Evolutionary conservation across 139 green algal genomes (phyloP).

Genomic region (Trebouxia sp.): DNA sequence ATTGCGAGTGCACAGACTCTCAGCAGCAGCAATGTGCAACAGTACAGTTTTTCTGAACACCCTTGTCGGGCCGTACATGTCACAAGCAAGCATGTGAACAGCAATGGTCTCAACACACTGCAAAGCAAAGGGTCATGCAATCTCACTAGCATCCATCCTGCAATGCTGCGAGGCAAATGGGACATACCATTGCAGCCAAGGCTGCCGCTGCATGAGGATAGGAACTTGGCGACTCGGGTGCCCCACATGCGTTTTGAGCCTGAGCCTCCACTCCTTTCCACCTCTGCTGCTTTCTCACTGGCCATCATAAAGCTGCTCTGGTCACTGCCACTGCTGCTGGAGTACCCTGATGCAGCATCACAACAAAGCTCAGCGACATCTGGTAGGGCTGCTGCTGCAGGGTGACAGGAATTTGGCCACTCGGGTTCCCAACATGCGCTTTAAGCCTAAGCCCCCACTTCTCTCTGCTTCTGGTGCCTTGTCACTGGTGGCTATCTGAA

Average conservation of each 20-base stretch:
- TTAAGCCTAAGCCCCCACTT: neutral
- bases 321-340: slow-evolving; percentile 28
- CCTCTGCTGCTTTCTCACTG: neutral
- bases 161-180: neutral
- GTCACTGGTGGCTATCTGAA: neutral
- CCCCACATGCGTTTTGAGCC: slow-evolving; percentile 13
- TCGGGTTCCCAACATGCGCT: slow-evolving; percentile 17
- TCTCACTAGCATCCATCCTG: no score
- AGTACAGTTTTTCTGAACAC: no score
- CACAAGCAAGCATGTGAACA: neutral
- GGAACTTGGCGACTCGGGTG: slow-evolving; percentile 39
- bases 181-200: neutral
- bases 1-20: no score
- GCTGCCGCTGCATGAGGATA: slow-evolving; percentile 41
- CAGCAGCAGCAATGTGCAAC: no score
- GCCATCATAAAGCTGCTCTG: slow-evolving; percentile 29
- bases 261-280: neutral
- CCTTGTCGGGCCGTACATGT: no score
- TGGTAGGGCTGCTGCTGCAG: slow-evolving; percentile 29
- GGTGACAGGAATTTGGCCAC: slow-evolving; percentile 41
- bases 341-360: slow-evolving; percentile 19
- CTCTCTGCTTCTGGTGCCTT: no score
- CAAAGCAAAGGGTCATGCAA: no score
- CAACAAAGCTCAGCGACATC: no score
- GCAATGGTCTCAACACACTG: no score